Evolutionary conservation across 176 grass and related monocot species (phyloP), one percentile per base, ranked within the genome.

Genomic region (Alopecurus myosuroides): DNA sequence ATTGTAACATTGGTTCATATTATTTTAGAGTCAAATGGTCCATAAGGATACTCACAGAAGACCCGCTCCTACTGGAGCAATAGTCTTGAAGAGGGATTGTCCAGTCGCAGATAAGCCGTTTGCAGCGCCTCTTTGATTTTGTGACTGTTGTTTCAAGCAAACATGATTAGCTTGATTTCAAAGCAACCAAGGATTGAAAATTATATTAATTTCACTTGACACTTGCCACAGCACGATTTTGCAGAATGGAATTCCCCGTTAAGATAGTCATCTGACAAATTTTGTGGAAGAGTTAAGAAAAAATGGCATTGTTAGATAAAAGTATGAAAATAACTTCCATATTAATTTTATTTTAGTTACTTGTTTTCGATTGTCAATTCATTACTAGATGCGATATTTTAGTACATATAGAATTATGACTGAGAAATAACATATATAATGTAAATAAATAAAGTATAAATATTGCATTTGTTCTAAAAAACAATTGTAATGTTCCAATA

Each of bases 221-320:
- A 85, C 76, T 94, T 90, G 82, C 95, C 95, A 98, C 95, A 6
- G 93, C 93, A 72, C 90, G 93, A 60, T 98, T 98, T 88, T 98
- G 92, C 39, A 98, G 89, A 82, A 98, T 87, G 9, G 85, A 93
- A 45, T 66, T 91, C n/a, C 88, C 87, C 12, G 89, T 95, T 66
- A 90, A 77, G 49, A 88, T 85, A 17, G 92, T 89, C 30, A 93
- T 82, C 95, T 95, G 90, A 81, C 83, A 34, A 86, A 88, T 77
- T 70, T 85, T 36, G 31, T 36, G 12, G 72, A 75, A 62, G 10
- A 41, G 13, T 26, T 50, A 31, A 74, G 63, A 13, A 75, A 66
- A 6, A 73, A 64, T 80, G 30, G 33, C 56, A 66, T 5, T 7
- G 29, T 56, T 26, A 63, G 13, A 63, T 50, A 40, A 26, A 19